Base-by-base conservation (phyloP, 2,329 filamentous ascomycete genomes). In the Ophiostoma quercus region DNA sequence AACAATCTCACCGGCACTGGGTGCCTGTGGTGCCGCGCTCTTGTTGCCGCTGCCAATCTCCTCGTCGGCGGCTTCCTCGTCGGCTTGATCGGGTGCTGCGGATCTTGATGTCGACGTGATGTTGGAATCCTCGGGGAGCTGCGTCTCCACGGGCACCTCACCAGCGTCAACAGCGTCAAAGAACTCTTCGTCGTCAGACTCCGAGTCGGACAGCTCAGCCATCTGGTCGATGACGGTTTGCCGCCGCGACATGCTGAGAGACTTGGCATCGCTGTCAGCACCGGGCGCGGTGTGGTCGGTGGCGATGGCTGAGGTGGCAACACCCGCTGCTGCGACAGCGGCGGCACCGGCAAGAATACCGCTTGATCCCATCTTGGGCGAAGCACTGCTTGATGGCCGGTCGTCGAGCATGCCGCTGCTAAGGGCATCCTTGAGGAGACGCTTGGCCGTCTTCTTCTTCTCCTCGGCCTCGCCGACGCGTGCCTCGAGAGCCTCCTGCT, bases 101-200 rank as follows among this genome's bases (percentile, higher is more conserved):
- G 34, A 34, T 8, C 1, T 34, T 8, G 51, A 29, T 25, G 51
- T n/a, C 63, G 69, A 66, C 19, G 29, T 43, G 19, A 63, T 39
- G 16, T 7, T 63, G n/a, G 65, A 41, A 22, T 85, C 79, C 57
- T 82, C 79, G 5, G 90, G 87, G 80, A 73, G 69, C 8, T 92
- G 84, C n/a, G 82, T 79, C 71, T 89, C 87, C 4, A 96, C 88
- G 74, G 96, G 90, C 19, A 98, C 92, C 76, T 95, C 91, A 16
- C 95, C 95, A 60, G 94, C 92, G 78, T 96, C 95, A 6, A 99
- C 90, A 9, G 95, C 95, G 80, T 99, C 95, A 75, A 98, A 99
- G 78, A 99, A 99, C 77, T 98, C 94, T 66, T 98, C 94, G 66
- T 92, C 92, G 39, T 90, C 90, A 3, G 92, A 91, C 71, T 94